phyloP scores from a whole-genome alignment of 371 early-diverging fungal genomes.

The Mucor plumbeus region DNA sequence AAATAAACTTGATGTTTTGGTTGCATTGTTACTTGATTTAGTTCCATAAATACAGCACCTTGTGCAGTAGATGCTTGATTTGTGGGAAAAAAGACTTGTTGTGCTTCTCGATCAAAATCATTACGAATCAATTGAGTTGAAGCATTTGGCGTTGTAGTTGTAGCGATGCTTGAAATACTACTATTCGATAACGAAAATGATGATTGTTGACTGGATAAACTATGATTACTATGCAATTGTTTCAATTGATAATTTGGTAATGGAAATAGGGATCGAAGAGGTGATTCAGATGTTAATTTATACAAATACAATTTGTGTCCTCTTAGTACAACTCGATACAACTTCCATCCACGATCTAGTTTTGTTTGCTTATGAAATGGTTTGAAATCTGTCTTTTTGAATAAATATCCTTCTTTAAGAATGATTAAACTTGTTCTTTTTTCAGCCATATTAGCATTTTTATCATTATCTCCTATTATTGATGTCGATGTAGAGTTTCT shows the following conservation, averaged over 20 bases:
- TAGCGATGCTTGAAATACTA: slow-evolving; percentile 27
- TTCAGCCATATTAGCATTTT: slow-evolving; percentile 2
- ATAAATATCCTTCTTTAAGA: slow-evolving; percentile 66
- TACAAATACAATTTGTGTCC: slow-evolving; percentile 86
- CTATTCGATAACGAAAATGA: slow-evolving; percentile 43
- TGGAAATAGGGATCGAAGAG: slow-evolving; percentile 57
- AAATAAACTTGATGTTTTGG: slow-evolving; percentile 30
- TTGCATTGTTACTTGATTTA: slow-evolving; percentile 20
- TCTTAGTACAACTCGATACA: slow-evolving; percentile 74
- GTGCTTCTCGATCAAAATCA: slow-evolving; percentile 39
- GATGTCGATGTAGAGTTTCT: slow-evolving; percentile 9
- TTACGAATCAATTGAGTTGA: not conserved
- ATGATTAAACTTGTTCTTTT: slow-evolving; percentile 45
- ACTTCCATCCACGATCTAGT: slow-evolving; percentile 80
- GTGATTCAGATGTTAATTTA: slow-evolving; percentile 69
- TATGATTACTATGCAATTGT: slow-evolving; percentile 12
- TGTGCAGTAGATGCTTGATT: slow-evolving; percentile 8
- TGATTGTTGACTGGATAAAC: slow-evolving; percentile 19
- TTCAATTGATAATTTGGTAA: slow-evolving; percentile 25
- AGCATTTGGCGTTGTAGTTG: not conserved
- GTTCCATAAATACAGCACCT: slow-evolving; percentile 36
- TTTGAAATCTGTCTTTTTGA: slow-evolving; percentile 68
- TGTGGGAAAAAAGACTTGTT: slow-evolving; percentile 20
- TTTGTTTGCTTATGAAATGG: slow-evolving; percentile 54
- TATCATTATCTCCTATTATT: not conserved